Base-by-base conservation (phyloP, 2,329 filamentous ascomycete genomes). In the Erysiphe pulchra region DNA sequence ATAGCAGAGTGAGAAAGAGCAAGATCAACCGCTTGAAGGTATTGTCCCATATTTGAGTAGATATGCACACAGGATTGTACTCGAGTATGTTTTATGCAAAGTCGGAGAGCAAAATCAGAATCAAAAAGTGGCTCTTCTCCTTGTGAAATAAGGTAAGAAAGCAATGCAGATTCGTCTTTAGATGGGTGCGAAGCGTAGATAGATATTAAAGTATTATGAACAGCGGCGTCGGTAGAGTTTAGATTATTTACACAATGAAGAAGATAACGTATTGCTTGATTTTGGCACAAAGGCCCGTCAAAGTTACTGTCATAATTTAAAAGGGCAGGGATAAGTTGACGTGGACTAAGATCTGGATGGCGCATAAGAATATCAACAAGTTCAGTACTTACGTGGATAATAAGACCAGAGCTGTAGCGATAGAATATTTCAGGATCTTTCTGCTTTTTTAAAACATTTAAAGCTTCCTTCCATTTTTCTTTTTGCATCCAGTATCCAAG, bases 401-500 rank as follows among this genome's bases (percentile, higher is more conserved):
- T 93, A 42, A 98, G 70, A n/a, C 95, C 86, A 55, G 80, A 93
- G 65, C 84, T 90, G 60, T 95, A 94, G 50, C 83, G 80, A 65
- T 95, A 95, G 62, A 95, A 98, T 41, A 92, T 82, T 44, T 92
- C 84, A 0, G 83, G 74, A 44, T 92, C 81, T 5, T 78, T 92
- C 62, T 98, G 90, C 60, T 81, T 85, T 64, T 94, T 92, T 45
- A 98, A 68, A 37, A 95, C 85, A 46, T 75, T 73, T 52, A 98
- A 66, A 2, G 85, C 84, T 54, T 94, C 85, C 4, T 66, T 63
- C 90, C 90, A 98, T 54, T 82, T 75, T 62, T 95, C 90, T 48
- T 87, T 73, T 61, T 95, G 90, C 16, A 95, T 80, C 90, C 90
- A 98, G 61, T 98, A 98, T 10, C 83, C 82, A 13, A 98, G 66